phyloP scores from a whole-genome alignment of 2,329 filamentous ascomycete genomes.

The Beauveria sp. region DNA sequence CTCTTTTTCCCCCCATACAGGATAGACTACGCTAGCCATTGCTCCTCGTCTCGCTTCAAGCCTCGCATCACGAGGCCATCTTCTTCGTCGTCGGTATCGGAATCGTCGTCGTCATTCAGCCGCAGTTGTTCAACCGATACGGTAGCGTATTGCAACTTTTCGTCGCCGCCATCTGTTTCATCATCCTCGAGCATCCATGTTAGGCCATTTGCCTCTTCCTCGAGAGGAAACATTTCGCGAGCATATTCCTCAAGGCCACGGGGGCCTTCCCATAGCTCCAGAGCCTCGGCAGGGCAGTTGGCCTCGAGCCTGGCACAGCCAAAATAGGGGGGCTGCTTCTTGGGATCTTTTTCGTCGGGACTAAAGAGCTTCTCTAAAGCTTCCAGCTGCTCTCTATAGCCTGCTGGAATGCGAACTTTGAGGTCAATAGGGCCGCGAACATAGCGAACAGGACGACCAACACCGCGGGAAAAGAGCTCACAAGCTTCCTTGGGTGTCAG shows the following conservation, averaged over 20 bases:
- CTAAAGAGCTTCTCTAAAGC: constrained; percentile 55
- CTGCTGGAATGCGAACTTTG: constrained; percentile 75
- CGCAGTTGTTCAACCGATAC: constrained; percentile 31
- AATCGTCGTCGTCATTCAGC: constrained; percentile 35
- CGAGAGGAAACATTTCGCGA: constrained; percentile 84
- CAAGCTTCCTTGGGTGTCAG: constrained; percentile 80
- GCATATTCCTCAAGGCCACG: constrained; percentile 91
- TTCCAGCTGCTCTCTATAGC: constrained; percentile 83
- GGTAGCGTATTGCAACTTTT: constrained; percentile 27
- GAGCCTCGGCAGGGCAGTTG: constrained; percentile 65
- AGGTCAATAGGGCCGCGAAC: constrained; percentile 72
- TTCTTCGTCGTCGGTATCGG: constrained; percentile 45
- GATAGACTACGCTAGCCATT: constrained; percentile 42
- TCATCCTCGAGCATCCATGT: constrained; percentile 76
- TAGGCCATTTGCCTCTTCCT: constrained; percentile 88
- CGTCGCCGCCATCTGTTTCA: constrained; percentile 30
- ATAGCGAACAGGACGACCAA: constrained; percentile 73
- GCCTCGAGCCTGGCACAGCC: constrained; percentile 48
- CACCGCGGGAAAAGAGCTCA: constrained; percentile 67
- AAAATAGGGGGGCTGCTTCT: constrained; percentile 57
- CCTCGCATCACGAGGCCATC: constrained; percentile 52
- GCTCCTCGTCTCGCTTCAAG: constrained; percentile 49
- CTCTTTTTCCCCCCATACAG: not conserved
- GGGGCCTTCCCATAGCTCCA: constrained; percentile 85
- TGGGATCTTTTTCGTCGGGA: constrained; percentile 40